These are phyloP conservation scores for Ophiostoma ips DNA, from an alignment of 2,329 filamentous ascomycete genomes.

Conservation along the genomic window DNA sequence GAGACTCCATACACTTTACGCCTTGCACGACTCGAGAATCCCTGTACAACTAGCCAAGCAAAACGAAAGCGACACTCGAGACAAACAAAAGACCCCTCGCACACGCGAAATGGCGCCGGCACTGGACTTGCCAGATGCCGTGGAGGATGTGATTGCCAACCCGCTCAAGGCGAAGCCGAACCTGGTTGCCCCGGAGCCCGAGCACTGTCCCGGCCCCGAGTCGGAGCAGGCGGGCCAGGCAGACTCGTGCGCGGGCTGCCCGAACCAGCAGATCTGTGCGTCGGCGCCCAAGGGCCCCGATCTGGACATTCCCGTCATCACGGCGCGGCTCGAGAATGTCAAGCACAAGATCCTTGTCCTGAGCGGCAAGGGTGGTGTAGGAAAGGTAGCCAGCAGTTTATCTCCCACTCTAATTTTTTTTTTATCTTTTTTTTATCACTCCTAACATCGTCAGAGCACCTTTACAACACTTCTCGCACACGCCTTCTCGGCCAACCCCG, in stretches of 20 bases:
- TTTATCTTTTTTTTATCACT: too few relatives aligned
- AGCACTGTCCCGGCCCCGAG: slow-evolving; percentile 89
- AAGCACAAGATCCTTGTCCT: slow-evolving; percentile 87
- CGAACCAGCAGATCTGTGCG: slow-evolving; percentile 91
- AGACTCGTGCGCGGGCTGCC: slow-evolving; percentile 86
- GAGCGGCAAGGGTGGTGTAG: slow-evolving; percentile 90
- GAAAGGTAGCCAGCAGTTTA: too few relatives aligned
- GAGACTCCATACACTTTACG: too few relatives aligned
- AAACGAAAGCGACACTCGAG: too few relatives aligned
- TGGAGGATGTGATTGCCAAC: slow-evolving; percentile 58
- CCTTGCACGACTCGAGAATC: too few relatives aligned
- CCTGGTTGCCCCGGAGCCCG: slow-evolving; percentile 87
- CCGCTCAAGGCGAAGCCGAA: slow-evolving; percentile 66
- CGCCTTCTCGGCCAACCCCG: slow-evolving; percentile 76
- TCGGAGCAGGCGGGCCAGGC: slow-evolving; percentile 54
- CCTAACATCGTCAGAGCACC: too few relatives aligned
- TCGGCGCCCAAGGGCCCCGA: slow-evolving; percentile 90
- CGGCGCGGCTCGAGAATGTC: slow-evolving; percentile 65
- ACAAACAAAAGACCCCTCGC: background rate
- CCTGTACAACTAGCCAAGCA: too few relatives aligned
- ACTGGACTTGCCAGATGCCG: slow-evolving; percentile 53
- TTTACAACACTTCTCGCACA: slow-evolving; percentile 34
- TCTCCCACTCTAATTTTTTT: too few relatives aligned
- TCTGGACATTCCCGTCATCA: slow-evolving; percentile 82
- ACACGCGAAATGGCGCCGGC: slow-evolving; percentile 56